Conservation (phyloP, 306 rosid genomes). For the Prunus fruticosa region DNA sequence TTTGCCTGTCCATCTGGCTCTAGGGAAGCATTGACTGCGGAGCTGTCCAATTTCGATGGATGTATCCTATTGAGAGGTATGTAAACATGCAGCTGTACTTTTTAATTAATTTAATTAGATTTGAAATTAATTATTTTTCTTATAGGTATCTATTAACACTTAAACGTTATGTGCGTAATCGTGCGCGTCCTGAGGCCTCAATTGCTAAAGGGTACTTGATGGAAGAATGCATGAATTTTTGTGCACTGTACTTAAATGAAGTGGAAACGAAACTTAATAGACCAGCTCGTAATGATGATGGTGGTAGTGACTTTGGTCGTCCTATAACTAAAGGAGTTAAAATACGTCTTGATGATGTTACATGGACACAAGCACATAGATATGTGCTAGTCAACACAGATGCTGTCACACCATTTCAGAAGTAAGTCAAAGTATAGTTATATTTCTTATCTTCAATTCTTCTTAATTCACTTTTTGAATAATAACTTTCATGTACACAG, state of each 20-base stretch:
- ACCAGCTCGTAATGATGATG: background rate
- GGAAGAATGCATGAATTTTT: constrained; percentile 4
- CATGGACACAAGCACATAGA: background rate
- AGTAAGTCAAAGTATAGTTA: background rate
- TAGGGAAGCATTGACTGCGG: no score
- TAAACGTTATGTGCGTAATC: background rate
- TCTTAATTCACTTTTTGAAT: background rate
- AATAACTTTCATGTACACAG: background rate
- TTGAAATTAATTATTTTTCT: background rate
- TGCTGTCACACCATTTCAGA: background rate
- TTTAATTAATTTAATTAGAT: background rate
- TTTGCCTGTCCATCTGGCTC: no score
- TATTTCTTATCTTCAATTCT: no score
- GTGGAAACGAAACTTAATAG: background rate
- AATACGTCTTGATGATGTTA: background rate
- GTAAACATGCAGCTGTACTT: no score
- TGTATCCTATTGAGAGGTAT: no score
- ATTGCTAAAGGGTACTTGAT: background rate
- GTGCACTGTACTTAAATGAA: background rate
- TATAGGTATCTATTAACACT: background rate
- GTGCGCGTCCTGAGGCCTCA: no score
- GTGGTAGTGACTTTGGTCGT: background rate
- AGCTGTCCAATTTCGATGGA: no score
- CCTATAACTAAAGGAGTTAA: background rate
- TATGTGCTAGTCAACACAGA: background rate